Evolutionary conservation across 495 filamentous ascomycete species (phyloP).

Genomic region (Neurospora discreta): DNA sequence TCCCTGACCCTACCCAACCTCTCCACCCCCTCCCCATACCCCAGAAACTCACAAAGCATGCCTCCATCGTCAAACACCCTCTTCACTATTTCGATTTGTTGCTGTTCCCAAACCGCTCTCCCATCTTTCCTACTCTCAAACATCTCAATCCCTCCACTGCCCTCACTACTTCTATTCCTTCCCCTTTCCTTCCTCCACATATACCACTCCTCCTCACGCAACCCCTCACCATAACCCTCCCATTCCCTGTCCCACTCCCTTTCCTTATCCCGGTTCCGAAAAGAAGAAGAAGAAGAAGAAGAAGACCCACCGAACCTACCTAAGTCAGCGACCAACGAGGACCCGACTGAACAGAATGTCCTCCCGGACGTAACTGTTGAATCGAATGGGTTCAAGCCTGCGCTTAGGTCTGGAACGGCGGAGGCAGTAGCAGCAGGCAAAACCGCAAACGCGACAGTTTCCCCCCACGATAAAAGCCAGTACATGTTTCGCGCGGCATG

Average conservation of each 20-base stretch:
- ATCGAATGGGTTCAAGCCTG: too few relatives aligned
- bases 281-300: too few relatives aligned
- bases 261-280: too few relatives aligned
- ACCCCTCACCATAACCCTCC: neutral
- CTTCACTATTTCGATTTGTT: neutral
- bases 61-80: neutral
- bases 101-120: neutral
- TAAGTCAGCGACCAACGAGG: neutral
- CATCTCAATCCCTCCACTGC: neutral
- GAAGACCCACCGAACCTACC: neutral
- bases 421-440: neutral
- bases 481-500: conserved; percentile 14
- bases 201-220: neutral
- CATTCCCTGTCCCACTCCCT: too few relatives aligned
- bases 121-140: neutral
- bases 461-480: conserved; percentile 15
- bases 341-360: neutral
- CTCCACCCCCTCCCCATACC: neutral
- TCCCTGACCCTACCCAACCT: neutral
- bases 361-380: neutral
- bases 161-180: neutral
- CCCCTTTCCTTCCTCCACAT: neutral
- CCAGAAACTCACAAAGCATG: conserved; percentile 1
- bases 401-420: neutral
- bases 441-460: conserved; percentile 11